Percentiles rank a stretch among this genome's conserved stretches.
phyloP scores from a whole-genome alignment of 1,284 basidiomycete species.

The Tylopilus sp. region DNA sequence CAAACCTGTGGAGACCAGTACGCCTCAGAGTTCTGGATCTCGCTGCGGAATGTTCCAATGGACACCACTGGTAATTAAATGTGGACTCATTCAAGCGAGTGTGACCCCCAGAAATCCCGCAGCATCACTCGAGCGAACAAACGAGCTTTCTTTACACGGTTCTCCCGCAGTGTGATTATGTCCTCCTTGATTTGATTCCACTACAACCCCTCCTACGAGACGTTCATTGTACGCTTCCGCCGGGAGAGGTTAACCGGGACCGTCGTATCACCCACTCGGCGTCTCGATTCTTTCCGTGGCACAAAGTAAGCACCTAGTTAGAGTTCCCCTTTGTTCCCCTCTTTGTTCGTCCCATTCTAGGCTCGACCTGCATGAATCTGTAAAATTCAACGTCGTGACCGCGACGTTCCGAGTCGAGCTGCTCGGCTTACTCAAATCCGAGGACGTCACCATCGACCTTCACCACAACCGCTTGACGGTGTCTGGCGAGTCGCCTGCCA shows the following conservation, averaged over 20 bases:
- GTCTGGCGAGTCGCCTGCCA: conserved; percentile 33
- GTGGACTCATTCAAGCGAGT: too few species aligned
- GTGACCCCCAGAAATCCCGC: too few species aligned
- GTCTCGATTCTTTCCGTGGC: not conserved
- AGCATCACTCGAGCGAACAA: too few species aligned
- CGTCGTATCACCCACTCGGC: not conserved
- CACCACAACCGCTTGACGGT: conserved; percentile 41
- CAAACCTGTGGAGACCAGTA: too few species aligned
- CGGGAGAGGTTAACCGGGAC: not conserved
- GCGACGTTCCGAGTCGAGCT: conserved; percentile 46
- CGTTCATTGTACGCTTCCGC: not conserved
- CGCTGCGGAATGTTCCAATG: too few species aligned
- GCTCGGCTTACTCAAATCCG: conserved; percentile 40
- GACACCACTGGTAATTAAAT: too few species aligned
- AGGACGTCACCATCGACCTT: conserved; percentile 39
- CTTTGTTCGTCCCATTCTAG: conserved; percentile 21
- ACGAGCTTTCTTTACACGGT: too few species aligned
- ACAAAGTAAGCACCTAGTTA: not conserved
- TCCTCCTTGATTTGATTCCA: conserved; percentile 34
- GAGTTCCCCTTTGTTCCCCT: too few species aligned
- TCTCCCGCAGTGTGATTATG: not conserved
- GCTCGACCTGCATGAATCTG: conserved; percentile 42
- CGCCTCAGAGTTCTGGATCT: too few species aligned
- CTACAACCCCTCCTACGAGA: conserved; percentile 45
- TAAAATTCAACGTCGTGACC: conserved; percentile 36